Conservation (phyloP, 1,284 basidiomycete genomes). For the Ganoderma resinaceum region DNA sequence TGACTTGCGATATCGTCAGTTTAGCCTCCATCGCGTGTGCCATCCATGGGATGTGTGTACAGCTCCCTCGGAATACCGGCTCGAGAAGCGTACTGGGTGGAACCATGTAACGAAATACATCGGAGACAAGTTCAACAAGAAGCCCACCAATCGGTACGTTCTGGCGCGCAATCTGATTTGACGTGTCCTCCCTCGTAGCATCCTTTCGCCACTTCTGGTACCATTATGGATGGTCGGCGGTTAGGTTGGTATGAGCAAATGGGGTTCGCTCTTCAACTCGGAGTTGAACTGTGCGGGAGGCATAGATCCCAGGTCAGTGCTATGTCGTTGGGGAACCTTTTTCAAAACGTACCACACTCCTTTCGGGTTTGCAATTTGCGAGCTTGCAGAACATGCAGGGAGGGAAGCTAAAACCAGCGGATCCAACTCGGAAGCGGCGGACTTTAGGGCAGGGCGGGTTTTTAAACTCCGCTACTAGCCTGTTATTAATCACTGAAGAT, state of each 20-base stretch:
- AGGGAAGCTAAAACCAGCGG: too few relatives aligned
- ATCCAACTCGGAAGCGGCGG: too few relatives aligned
- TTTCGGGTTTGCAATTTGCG: too few relatives aligned
- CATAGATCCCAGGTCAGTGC: too few relatives aligned
- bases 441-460: background rate
- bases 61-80: constrained; percentile 8
- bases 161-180: constrained; percentile 6
- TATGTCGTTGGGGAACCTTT: too few relatives aligned
- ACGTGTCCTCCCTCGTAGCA: constrained; percentile 9
- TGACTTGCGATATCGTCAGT: constrained; percentile 7
- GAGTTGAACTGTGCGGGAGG: too few relatives aligned
- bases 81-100: constrained; percentile 14
- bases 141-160: constrained; percentile 7
- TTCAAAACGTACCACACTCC: too few relatives aligned
- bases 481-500: background rate
- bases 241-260: too few relatives aligned
- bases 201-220: background rate
- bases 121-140: constrained; percentile 18
- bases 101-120: constrained; percentile 10
- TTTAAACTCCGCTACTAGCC: background rate
- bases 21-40: background rate
- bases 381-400: too few relatives aligned
- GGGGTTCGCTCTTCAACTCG: too few relatives aligned
- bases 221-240: too few relatives aligned
- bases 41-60: constrained; percentile 4